phyloP scores from a whole-genome alignment of 2,329 filamentous ascomycete species.

The Pseudocercospora vitis region DNA sequence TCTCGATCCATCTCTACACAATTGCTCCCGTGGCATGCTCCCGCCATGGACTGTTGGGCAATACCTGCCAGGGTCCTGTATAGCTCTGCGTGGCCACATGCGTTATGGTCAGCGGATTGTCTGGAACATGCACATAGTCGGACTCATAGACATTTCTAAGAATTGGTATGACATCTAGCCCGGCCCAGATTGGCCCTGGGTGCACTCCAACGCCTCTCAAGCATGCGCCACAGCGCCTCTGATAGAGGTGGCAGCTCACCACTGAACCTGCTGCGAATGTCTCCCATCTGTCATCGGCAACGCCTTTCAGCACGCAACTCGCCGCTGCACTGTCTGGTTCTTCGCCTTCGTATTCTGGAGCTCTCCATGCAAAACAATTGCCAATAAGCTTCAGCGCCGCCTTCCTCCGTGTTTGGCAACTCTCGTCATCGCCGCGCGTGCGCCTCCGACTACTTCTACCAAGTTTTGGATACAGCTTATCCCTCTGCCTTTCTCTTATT shows the following conservation, averaged over 20 bases:
- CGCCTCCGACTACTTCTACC: background rate
- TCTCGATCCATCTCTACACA: background rate
- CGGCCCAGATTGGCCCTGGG: too few species aligned
- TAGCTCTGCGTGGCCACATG: background rate
- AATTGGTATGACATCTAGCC: too few species aligned
- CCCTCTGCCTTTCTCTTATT: background rate
- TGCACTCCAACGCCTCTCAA: too few species aligned
- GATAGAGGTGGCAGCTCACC: too few species aligned
- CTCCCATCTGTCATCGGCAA: background rate
- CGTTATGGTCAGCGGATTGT: too few species aligned
- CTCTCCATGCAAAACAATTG: background rate
- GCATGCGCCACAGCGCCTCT: background rate
- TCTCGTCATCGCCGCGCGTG: background rate
- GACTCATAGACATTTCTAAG: too few species aligned
- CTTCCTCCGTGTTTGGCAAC: background rate
- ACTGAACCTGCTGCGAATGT: background rate
- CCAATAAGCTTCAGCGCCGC: conserved; percentile 4
- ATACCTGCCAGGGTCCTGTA: background rate
- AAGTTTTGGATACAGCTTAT: background rate
- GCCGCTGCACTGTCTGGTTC: background rate
- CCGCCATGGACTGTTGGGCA: background rate
- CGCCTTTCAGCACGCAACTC: background rate
- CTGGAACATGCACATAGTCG: too few species aligned
- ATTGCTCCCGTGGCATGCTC: background rate
- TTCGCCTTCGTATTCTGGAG: background rate